Evolutionary conservation across 371 early-diverging fungal species (phyloP).

Genomic region (Mortierella sp.): DNA sequence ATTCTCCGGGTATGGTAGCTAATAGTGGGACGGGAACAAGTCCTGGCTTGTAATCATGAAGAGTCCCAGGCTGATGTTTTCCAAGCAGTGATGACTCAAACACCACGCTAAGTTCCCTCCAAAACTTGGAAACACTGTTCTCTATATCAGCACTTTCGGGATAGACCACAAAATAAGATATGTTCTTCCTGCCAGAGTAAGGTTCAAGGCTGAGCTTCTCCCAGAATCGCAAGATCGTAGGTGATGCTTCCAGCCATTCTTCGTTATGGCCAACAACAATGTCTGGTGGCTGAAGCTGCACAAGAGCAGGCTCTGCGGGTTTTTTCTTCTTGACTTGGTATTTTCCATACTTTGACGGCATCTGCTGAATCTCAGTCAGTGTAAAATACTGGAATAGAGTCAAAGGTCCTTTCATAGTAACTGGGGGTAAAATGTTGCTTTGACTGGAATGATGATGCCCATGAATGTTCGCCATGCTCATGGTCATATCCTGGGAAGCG

Average conservation of each 20-base stretch:
- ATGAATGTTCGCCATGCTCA: conserved; percentile 48
- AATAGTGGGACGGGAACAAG: conserved; percentile 64
- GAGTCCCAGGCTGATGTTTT: conserved; percentile 62
- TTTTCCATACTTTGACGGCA: conserved; percentile 73
- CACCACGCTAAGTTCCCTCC: conserved; percentile 64
- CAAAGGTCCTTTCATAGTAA: conserved; percentile 50
- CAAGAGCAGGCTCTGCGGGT: conserved; percentile 68
- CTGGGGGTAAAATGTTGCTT: conserved; percentile 64
- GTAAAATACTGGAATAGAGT: conserved; percentile 36
- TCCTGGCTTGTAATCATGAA: conserved; percentile 63
- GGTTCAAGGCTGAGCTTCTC: conserved; percentile 73
- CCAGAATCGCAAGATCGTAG: conserved; percentile 70
- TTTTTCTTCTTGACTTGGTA: conserved; percentile 73
- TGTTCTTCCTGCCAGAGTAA: conserved; percentile 65
- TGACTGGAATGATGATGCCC: conserved; percentile 61
- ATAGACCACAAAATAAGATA: conserved; percentile 68
- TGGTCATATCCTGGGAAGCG: conserved; percentile 47
- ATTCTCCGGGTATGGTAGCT: conserved; percentile 52
- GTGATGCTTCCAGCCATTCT: conserved; percentile 69
- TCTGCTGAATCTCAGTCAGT: conserved; percentile 64
- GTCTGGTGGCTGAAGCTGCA: conserved; percentile 63
- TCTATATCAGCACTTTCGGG: conserved; percentile 66
- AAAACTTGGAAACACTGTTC: conserved; percentile 59
- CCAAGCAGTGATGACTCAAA: conserved; percentile 68
- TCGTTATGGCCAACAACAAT: conserved; percentile 71